Percentiles rank a stretch among this genome's conserved stretches.
Evolutionary conservation across 345 rosid species (phyloP).

Genomic region (Melaleuca quinquenervia): DNA sequence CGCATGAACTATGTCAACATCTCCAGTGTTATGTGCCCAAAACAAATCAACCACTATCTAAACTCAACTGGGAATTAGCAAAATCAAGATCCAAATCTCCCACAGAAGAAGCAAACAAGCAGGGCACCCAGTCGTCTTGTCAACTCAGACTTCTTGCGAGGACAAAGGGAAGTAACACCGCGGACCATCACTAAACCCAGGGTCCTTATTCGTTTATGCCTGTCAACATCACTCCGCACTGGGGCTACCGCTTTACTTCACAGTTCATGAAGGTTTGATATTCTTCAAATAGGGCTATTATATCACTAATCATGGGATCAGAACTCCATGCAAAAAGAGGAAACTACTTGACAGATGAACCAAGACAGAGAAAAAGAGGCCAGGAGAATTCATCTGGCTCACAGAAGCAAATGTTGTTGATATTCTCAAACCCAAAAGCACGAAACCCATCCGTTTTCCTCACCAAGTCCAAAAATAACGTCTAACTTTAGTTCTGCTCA

Average conservation of each 20-base stretch:
- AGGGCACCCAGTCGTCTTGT: neutral
- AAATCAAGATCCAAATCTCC: neutral
- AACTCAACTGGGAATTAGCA: neutral
- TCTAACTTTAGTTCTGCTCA: neutral
- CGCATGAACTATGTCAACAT: neutral
- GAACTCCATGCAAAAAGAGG: neutral
- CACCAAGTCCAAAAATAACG: neutral
- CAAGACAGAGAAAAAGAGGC: neutral
- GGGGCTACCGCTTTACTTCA: neutral
- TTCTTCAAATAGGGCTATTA: neutral
- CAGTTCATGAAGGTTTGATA: neutral
- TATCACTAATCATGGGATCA: neutral
- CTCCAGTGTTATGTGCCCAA: accelerated
- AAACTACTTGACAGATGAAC: neutral
- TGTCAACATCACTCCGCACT: neutral
- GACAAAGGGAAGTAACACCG: neutral
- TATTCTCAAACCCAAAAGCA: neutral
- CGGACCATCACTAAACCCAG: neutral
- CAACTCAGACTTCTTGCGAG: neutral
- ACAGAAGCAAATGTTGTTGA: neutral
- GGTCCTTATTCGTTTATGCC: neutral
- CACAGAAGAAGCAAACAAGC: neutral
- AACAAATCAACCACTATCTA: neutral
- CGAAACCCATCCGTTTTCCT: neutral
- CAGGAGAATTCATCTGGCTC: neutral